Evolutionary conservation across 306 rosid genomes (phyloP), one percentile per base, ranked within the genome.

Genomic region (Cucurbita argyrosperma): DNA sequence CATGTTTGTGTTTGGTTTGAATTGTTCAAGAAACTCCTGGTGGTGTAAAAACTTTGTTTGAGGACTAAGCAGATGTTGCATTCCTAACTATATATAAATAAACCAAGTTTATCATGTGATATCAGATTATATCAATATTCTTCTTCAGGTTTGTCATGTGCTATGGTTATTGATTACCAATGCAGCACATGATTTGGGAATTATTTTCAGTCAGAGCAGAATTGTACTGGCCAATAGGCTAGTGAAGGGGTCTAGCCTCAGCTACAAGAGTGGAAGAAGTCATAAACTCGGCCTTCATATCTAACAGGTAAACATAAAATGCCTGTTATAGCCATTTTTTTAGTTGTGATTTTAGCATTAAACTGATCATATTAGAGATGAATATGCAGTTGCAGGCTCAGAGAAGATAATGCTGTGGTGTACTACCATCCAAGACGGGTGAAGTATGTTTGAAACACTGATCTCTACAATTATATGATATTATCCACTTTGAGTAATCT

Each of bases 321-420:
- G 35, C 35, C 4, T 30, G 3, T 30, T 3, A 30, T 30, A 30
- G 35, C 35, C 35, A 30, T 30, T 30, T 30, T 26, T 30, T 30
- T 30, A 30, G 35, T 42, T 7, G 1, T 42, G 2, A 42, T 0
- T 6, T 42, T 11, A 49, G 16, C 14, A 50, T 50, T 50, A 50
- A 50, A 50, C 8, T 50, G 54, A 50, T 6, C 5, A 7, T 13
- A 50, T 4, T 50, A 4, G 54, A 50, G 35, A 50, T 39, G n/a
- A 19, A 18, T 7, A 49, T 26, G 79, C 91, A 90, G 96, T 82
- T 90, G 92, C 83, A 78, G 81, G 96, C 98, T 51, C 97, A 91
- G 21, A 88, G 98, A 77, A 88, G 97, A 80, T 97, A 94, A 6
- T 75, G 98, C 55, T 93, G 98, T 68, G 90, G 89, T 72, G 85